Percentiles rank a stretch among this genome's conserved stretches.
phyloP scores from a whole-genome alignment of 2,329 filamentous ascomycete species.

The Aspergillus sp. region DNA sequence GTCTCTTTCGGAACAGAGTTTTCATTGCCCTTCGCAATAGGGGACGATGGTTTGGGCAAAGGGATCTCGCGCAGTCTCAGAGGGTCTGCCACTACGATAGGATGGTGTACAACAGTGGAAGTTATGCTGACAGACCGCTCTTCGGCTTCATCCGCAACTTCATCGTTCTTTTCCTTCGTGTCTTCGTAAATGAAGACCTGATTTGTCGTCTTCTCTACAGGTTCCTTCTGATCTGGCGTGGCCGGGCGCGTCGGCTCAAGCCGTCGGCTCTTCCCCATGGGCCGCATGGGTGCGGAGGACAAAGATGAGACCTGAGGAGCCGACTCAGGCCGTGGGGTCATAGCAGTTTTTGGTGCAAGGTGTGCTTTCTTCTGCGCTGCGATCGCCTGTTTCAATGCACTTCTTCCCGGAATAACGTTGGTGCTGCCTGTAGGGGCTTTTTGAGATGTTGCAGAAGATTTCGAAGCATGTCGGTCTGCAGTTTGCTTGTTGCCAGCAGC shows the following conservation, averaged over 20 bases:
- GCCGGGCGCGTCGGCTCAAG: conserved; percentile 36
- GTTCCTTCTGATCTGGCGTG: conserved; percentile 31
- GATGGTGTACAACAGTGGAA: background rate
- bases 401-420: conserved; percentile 32
- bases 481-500: conserved; percentile 29
- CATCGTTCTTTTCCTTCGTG: too few species aligned
- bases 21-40: conserved; percentile 23
- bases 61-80: background rate
- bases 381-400: conserved; percentile 77
- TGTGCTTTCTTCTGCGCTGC: conserved; percentile 72
- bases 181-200: too few species aligned
- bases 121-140: background rate
- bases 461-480: conserved; percentile 10
- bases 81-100: background rate
- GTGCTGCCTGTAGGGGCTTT: conserved; percentile 22
- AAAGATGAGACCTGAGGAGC: conserved; percentile 49
- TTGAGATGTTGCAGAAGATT: conserved; percentile 19
- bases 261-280: conserved; percentile 38
- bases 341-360: conserved; percentile 40
- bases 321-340: conserved; percentile 58
- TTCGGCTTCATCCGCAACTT: too few species aligned
- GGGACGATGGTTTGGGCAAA: background rate
- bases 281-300: conserved; percentile 62
- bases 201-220: too few species aligned
- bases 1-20: conserved; percentile 22